Base-by-base conservation (phyloP, 305 asterid species). In the Ilex paraguariensis region DNA sequence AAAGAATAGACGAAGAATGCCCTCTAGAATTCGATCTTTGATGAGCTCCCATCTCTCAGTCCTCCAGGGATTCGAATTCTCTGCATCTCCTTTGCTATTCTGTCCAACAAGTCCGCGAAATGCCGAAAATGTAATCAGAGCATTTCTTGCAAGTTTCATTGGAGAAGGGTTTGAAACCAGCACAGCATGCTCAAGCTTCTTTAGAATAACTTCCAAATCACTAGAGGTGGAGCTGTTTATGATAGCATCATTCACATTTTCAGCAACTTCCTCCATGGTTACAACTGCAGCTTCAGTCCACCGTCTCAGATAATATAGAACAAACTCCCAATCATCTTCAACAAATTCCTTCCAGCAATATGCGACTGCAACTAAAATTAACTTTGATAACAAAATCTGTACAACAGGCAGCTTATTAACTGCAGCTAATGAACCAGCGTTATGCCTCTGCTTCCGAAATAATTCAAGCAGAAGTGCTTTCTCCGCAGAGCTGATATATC, bases 311-410 rank as follows among this genome's bases (percentile, higher is more conserved):
- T 81, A 86, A 73, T 83, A 87, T 74, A 94, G 67, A 65, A 75
- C 83, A 72, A 83, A 94, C 62, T 82, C 91, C 99, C 99, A 94
- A 75, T 94, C 99, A 72, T 88, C 95, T 73, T 88, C 94, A 73
- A 73, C 73, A 73, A 94, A 91, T 59, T 85, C 82, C 67, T 86
- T 94, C 95, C 91, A 88, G 77, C 99, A 94, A 70, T 94, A 94
- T 66, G 90, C 97, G 58, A 85, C 80, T 66, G 94, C 76, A 73
- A 90, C 81, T 61, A 85, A 81, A 62, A 88, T 65, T 55, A 94
- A 75, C 71, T 87, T 82, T 31, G 99, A 88, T 73, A 81, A 74
- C 75, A 91, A 81, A 62, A 66, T 76, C 81, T 88, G 97, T 70
- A 83, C 93, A 62, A 76, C 55, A 44, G 95, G 97, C 69, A 82